These are phyloP conservation scores for Endoconidiophora polonica DNA, from an alignment of 2,329 filamentous ascomycete species.

Conservation along the genomic window DNA sequence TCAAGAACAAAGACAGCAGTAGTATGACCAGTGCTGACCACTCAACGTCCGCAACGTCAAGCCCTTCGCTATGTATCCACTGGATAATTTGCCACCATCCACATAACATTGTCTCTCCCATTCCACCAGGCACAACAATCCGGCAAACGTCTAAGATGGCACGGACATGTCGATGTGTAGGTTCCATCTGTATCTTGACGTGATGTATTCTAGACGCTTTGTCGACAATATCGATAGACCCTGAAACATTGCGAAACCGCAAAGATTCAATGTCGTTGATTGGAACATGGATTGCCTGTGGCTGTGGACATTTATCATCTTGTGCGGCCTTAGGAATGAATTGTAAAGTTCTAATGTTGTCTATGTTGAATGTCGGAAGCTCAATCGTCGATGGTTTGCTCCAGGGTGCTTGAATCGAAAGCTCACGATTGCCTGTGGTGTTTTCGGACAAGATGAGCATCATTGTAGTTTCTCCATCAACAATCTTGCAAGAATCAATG, in stretches of 20 bases:
- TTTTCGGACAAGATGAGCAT: slow-evolving; percentile 55
- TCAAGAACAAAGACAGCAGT: slow-evolving; percentile 46
- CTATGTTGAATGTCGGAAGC: slow-evolving; percentile 41
- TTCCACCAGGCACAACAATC: slow-evolving; percentile 42
- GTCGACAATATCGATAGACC: slow-evolving; percentile 51
- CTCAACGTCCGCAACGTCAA: slow-evolving; percentile 36
- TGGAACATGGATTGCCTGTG: slow-evolving; percentile 29
- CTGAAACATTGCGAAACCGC: slow-evolving; percentile 39
- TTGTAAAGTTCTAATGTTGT: slow-evolving; percentile 43
- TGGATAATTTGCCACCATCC: slow-evolving; percentile 60
- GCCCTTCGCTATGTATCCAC: slow-evolving; percentile 41
- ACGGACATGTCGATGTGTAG: slow-evolving; percentile 43
- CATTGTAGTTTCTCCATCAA: slow-evolving; percentile 48
- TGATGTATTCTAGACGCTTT: slow-evolving; percentile 39
- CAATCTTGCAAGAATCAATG: slow-evolving; percentile 54
- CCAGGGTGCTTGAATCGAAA: slow-evolving; percentile 64
- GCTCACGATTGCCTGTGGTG: slow-evolving; percentile 43
- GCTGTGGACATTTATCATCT: slow-evolving; percentile 32
- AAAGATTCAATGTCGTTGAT: slow-evolving; percentile 35
- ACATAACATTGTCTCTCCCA: slow-evolving; percentile 44
- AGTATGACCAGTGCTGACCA: slow-evolving; percentile 54
- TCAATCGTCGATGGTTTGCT: slow-evolving; percentile 50
- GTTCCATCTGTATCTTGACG: slow-evolving; percentile 49
- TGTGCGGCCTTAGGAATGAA: slow-evolving; percentile 35
- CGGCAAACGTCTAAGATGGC: slow-evolving; percentile 45